Base-by-base conservation (phyloP, 495 filamentous ascomycete species). In the Cudoniella acicularis region DNA sequence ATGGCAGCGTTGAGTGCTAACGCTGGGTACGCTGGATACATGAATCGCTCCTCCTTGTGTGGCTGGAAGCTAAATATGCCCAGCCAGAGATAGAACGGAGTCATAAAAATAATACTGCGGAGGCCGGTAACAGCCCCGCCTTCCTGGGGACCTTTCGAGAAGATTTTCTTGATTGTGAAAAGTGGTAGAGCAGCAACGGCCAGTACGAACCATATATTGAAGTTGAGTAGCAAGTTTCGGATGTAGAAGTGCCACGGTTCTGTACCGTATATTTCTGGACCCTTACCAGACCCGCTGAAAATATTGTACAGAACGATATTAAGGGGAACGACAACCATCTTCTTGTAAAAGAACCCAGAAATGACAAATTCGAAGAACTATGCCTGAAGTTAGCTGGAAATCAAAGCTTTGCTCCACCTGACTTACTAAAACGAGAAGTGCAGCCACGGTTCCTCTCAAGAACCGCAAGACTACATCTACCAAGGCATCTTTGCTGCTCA, bases 1-100 rank as follows among this genome's bases (percentile, higher is more conserved):
- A 96, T 74, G n/a, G 92, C 90, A 11, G 93, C 93, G 72, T 94
- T 94, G 23, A 98, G 78, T n/a, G 88, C 91, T 22, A 99, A 79
- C 52, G 91, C 87, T 9, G 95, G 94, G 69, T 99, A 99, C 21
- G 86, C 87, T 0, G 93, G 93, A 70, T 96, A 98, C 92, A 99
- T 98, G 76, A 99, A 99, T 8, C 95, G 79, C 68, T 99, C 95
- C 71, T 99, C 95, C 66, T 99, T 99, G 78, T 99, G 95, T 18
- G 94, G 87, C 68, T 98, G 94, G 10, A 86, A 68, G 2, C 90
- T 90, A 73, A 99, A 97, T 54, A 98, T 93, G 6, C 71, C 83
- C 22, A 98, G 81, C 95, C 95, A 99, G 70, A 96, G 80, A 69
- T 97, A 98, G 72, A 97, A 93, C 0, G 95, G 93, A 1, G 84